Base-by-base conservation (phyloP, 441 rosid species). In the Iberis amara region DNA sequence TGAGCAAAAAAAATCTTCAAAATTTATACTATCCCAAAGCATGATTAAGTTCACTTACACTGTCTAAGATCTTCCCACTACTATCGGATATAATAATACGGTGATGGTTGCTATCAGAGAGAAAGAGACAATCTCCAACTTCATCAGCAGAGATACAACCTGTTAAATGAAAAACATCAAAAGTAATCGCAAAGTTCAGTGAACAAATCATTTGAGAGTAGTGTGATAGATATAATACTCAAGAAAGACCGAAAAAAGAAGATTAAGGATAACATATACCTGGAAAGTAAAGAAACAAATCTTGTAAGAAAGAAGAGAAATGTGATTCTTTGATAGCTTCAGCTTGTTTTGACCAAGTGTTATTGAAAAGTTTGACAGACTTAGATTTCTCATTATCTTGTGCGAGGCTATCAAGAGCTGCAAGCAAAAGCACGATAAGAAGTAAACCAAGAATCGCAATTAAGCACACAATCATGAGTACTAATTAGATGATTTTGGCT, bases 101-200 rank as follows among this genome's bases (percentile, higher is more conserved):
- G 71, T 92, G 99, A 79, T 92, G 96, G 70, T 89, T 89, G 77
- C 79, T 78, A 77, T 92, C 99, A 33, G 99, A 92, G 64, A 92
- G 73, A 68, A 89, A 89, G 49, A 92, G 53, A 28, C 79, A 79
- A 53, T 65, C 46, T 30, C 84, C 80, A 76, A 37, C 57, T 75
- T 79, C 83, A 67, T 89, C 90, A 50, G 85, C 82, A 69, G 88
- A 77, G 50, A 92, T 50, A 62, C 97, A 79, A 40, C 84, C 97
- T 89, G 77, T 26, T 21, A 42, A 12, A 31, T 11, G 35, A 41
- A 23, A 27, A 50, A 39, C 11, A 31, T 41, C 42, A 49, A 12
- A 43, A 33, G 10, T 18, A 32, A 26, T 49, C 24, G 39, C 30
- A 8, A 38, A 14, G 7, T 15, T n/a, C 31, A 0, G 11, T 15